Evolutionary conservation across 2,329 filamentous ascomycete species (phyloP).

Genomic region (Parascedosporium putredinis): DNA sequence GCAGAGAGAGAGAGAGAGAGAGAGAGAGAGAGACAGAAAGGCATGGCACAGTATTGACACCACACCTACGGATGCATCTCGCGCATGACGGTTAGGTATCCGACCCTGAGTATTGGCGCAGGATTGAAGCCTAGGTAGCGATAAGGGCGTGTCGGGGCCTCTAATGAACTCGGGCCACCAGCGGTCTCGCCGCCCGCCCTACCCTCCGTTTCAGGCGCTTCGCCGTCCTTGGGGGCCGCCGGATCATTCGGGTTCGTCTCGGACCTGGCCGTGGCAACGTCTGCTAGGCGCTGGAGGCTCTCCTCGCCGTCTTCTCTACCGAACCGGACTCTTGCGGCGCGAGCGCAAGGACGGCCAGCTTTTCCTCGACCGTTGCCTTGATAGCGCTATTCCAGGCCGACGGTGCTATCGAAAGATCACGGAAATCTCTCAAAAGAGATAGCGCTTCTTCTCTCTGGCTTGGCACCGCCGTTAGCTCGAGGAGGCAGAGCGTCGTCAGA

Average conservation of each 20-base stretch:
- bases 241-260: not conserved
- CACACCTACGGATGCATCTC: conserved; percentile 8
- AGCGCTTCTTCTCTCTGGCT: conserved; percentile 47
- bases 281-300: conserved; percentile 51
- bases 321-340: conserved; percentile 24
- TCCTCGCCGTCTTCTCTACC: conserved; percentile 34
- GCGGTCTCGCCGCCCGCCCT: conserved; percentile 12
- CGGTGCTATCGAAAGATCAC: conserved; percentile 40
- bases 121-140: conserved; percentile 32
- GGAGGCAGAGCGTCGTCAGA: conserved; percentile 48
- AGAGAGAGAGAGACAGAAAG: conserved; percentile 9
- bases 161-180: conserved; percentile 5
- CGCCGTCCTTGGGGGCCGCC: conserved; percentile 12
- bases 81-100: conserved; percentile 23
- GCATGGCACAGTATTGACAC: too few relatives aligned
- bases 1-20: not conserved
- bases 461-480: conserved; percentile 46
- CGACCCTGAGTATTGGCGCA: conserved; percentile 23
- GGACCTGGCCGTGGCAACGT: conserved; percentile 35
- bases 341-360: conserved; percentile 19
- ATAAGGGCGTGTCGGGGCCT: conserved; percentile 21
- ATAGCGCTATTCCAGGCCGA: conserved; percentile 45
- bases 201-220: conserved; percentile 16
- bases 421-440: conserved; percentile 42
- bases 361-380: conserved; percentile 39